Conservation (phyloP, 148 eudicot species). For the Rhododendron griersonianum region DNA sequence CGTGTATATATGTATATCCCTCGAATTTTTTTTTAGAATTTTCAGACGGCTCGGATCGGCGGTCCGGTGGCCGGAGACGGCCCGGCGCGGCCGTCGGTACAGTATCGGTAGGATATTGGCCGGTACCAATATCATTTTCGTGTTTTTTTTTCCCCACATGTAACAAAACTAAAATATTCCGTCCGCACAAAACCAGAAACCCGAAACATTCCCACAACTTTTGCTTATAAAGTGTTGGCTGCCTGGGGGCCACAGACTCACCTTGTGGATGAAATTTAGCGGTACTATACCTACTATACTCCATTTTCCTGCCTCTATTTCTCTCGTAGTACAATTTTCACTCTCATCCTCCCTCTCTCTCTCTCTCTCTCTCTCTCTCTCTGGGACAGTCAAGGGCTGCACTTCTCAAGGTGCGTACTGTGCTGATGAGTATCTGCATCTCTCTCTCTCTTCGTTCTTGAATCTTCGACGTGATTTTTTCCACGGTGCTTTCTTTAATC, state of each 20-base stretch:
- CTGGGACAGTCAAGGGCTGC: background rate
- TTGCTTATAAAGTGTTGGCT: conserved; percentile 30
- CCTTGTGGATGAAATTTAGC: conserved; percentile 30
- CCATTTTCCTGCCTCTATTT: background rate
- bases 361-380: conserved; percentile 3
- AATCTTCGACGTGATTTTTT: background rate
- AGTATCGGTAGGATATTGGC: too few relatives aligned
- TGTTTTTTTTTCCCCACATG: background rate
- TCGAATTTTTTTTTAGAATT: too few relatives aligned
- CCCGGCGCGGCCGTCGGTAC: too few relatives aligned
- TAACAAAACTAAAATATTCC: background rate
- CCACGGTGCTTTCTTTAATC: background rate
- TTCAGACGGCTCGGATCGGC: too few relatives aligned
- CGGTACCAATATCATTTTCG: too few relatives aligned
- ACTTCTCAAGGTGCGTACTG: background rate
- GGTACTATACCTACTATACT: background rate
- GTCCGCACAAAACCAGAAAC: background rate
- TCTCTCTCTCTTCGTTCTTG: background rate
- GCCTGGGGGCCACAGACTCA: conserved; percentile 29
- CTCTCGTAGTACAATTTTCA: background rate
- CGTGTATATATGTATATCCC: too few relatives aligned
- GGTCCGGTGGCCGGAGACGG: too few relatives aligned
- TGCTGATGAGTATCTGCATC: background rate
- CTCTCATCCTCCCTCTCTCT: background rate
- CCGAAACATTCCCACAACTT: background rate